Evolutionary conservation across 192 early-diverging fungal species (phyloP), one percentile per base, ranked within the genome.

Genomic region (Gonapodya prolifera): DNA sequence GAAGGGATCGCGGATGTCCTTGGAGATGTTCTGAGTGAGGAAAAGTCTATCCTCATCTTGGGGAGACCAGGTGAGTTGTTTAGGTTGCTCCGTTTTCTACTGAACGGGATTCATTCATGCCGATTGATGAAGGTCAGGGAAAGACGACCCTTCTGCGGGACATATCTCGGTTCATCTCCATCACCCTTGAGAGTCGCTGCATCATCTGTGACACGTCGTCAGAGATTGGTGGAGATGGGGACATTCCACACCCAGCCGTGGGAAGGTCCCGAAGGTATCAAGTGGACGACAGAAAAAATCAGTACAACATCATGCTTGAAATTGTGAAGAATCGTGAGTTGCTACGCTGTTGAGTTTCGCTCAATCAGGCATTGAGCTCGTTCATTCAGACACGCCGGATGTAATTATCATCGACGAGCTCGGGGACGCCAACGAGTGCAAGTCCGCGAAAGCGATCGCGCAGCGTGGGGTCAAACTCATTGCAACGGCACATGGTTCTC

Each of bases 291-390:
- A 2, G 31, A 32, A 18, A 29, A 32, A 73, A 73, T 32, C 71
- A 73, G 71, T 32, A 73, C 71, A 73, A 73, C 31, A 73, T 73
- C 31, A 73, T 73, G 71, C 71, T 73, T 32, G 71, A 73, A 32
- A 32, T 32, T 32, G 71, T 73, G 28, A 73, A 73, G 71, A 73
- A 73, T 32, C 71, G 71, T 73, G 71, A 18, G 71, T 73, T 30
- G 8, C 16, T 73, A 2, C 28, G 8, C 8, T 29, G 16, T 2
- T 73, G 32, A 2, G 16, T 18, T 2, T 29, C 71, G 71, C 16
- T 73, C 29, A 32, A 30, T 30, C 31, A 32, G 71, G 8, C 31
- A 32, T 73, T 29, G 16, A 2, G 28, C 2, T 32, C 31, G 28
- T 32, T 30, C 32, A 30, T 32, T 32, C 16, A 73, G 71, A 73